A percentile compares a stretch with the other conserved stretches of the same genome.
These are phyloP conservation scores for Lasiodiplodia citricola DNA, from an alignment of 2,329 filamentous ascomycete genomes.

Conservation along the genomic window DNA sequence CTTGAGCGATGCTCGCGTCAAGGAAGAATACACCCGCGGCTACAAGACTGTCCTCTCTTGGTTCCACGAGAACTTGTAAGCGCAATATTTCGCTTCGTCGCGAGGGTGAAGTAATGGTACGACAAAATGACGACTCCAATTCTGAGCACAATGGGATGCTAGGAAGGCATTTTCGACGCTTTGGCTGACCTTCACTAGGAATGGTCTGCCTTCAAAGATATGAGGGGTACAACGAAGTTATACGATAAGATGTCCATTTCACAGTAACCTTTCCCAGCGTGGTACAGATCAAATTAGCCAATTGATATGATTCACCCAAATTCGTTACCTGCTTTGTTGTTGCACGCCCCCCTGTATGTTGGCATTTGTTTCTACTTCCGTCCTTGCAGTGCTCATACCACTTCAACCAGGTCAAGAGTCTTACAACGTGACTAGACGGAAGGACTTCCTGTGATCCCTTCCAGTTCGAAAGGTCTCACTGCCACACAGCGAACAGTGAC, in stretches of 20 bases:
- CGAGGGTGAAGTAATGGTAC: conserved; percentile 16
- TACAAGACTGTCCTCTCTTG: conserved; percentile 57
- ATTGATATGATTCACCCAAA: neutral
- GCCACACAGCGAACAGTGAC: too few relatives aligned
- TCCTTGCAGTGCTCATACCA: neutral
- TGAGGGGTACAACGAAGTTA: neutral
- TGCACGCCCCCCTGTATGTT: neutral
- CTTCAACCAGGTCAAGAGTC: neutral
- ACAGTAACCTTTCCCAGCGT: neutral
- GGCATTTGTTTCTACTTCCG: neutral
- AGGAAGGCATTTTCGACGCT: neutral
- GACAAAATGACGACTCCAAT: neutral
- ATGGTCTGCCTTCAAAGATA: neutral
- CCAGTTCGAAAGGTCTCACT: too few relatives aligned
- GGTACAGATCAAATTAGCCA: neutral
- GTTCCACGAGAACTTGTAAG: conserved; percentile 60
- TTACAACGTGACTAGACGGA: neutral
- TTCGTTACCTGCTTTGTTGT: neutral
- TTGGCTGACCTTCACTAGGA: neutral
- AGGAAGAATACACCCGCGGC: conserved; percentile 56
- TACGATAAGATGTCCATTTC: neutral
- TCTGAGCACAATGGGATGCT: neutral
- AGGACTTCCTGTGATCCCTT: too few relatives aligned
- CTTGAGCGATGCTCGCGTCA: conserved; percentile 54
- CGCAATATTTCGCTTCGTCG: conserved; percentile 27